A percentile compares a stretch with the other conserved stretches of the same genome.
These are phyloP conservation scores for Thymus quinquecostatus DNA, from an alignment of 257 asterid genomes.

Conservation along the genomic window DNA sequence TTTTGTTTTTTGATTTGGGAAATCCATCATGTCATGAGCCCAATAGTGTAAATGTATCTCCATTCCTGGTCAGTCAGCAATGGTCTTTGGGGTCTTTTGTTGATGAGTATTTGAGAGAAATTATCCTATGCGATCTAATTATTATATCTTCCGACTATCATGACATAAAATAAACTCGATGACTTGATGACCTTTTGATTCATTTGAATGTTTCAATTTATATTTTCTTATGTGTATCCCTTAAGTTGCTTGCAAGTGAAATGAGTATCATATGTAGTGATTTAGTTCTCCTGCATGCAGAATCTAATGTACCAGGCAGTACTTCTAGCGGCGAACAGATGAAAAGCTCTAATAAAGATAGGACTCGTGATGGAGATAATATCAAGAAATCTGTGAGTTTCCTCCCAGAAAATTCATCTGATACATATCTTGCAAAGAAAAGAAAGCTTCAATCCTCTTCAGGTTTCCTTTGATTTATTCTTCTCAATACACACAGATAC, in stretches of 20 bases:
- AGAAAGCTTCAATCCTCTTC: conserved; percentile 39
- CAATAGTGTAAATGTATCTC: too few species aligned
- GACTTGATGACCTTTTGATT: too few species aligned
- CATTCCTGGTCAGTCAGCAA: too few species aligned
- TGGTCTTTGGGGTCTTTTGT: too few species aligned
- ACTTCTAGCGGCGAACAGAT: conserved; percentile 22
- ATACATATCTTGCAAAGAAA: conserved; percentile 38
- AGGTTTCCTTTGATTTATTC: conserved; percentile 35
- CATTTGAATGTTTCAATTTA: too few species aligned
- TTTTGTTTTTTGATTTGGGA: too few species aligned
- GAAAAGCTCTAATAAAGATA: conserved; percentile 15
- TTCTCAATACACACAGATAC: background rate
- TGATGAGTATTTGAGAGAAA: too few species aligned
- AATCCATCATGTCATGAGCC: too few species aligned
- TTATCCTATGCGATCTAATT: too few species aligned
- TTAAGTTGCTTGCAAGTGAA: background rate
- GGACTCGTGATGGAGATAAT: conserved; percentile 27
- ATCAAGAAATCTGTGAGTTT: conserved; percentile 27
- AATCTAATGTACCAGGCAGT: conserved; percentile 18
- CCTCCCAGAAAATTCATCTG: conserved; percentile 25
- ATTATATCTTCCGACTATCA: too few species aligned
- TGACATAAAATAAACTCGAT: too few species aligned
- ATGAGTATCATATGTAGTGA: background rate
- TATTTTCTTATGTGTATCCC: background rate
- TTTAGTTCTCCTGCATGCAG: conserved; percentile 30